These are phyloP conservation scores for Paraurostyla sp. DNA, from an alignment of 73 alveolate genomes.

Conservation along the genomic window DNA sequence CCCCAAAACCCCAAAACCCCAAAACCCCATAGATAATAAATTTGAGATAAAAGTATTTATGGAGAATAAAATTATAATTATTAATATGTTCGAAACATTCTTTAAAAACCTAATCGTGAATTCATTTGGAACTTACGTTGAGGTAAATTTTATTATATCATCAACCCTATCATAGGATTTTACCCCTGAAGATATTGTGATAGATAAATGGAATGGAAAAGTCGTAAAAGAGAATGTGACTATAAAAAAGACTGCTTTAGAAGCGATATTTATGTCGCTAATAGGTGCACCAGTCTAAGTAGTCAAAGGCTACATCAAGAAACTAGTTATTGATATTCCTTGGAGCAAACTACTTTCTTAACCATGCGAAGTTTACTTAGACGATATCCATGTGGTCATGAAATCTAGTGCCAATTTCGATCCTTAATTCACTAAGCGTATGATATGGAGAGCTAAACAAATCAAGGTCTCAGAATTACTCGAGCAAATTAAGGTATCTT, in stretches of 20 bases:
- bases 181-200: slow-evolving; percentile 36
- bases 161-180: slow-evolving; percentile 17
- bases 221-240: slow-evolving; percentile 29
- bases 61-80: neutral
- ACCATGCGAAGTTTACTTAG: slow-evolving; percentile 47
- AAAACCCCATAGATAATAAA: too few species aligned
- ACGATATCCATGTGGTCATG: slow-evolving; percentile 51
- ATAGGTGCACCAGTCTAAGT: slow-evolving; percentile 57
- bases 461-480: slow-evolving; percentile 6
- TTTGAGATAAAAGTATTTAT: too few species aligned
- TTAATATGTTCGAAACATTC: slow-evolving; percentile 64
- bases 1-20: too few species aligned
- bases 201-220: slow-evolving; percentile 68
- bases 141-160: slow-evolving; percentile 1
- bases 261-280: slow-evolving; percentile 6
- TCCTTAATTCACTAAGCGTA: neutral
- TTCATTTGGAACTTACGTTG: slow-evolving; percentile 57
- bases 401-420: slow-evolving; percentile 26
- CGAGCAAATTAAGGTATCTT: slow-evolving; percentile 47
- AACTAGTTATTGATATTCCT: slow-evolving; percentile 52
- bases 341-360: slow-evolving; percentile 52
- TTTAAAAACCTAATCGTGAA: slow-evolving; percentile 43
- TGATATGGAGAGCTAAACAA: slow-evolving; percentile 4
- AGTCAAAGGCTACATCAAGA: slow-evolving; percentile 30
- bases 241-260: slow-evolving; percentile 53